Evolutionary conservation across 140 eudicot genomes (phyloP), one percentile per base, ranked within the genome.

Genomic region (Senecio squalidus): DNA sequence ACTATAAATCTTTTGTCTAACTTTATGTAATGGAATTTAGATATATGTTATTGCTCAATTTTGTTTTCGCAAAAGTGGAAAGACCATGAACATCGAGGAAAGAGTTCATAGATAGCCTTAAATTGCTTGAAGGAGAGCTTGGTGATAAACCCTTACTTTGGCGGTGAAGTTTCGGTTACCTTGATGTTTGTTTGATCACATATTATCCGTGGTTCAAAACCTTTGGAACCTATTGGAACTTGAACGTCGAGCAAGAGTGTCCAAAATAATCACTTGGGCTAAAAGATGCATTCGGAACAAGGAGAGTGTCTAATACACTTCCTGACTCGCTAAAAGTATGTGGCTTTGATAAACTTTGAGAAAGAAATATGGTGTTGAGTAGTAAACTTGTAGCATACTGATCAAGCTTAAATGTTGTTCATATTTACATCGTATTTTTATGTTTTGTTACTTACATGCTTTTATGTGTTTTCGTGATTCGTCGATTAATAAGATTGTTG

Each of bases 141-240:
- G 83, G 83, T 17, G 86, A 83, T 45, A 66, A 79, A 52, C 78
- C n/a, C 78, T 31, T 82, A 75, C 57, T 78, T 78, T 60, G 90
- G 80, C 43, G 90, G 85, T 21, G 75, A 82, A 1, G 28, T 8
- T 82, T 78, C 6, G 85, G 85, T 10, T 70, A 29, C 59, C 50
- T 75, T 10, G 90, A 82, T 29, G 33, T 82, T 13, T 71, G 71
- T 22, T 59, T 82, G 5, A 63, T 77, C 52, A 71, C 76, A n/a
- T 73, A 68, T 66, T 74, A 63, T 57, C 39, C 80, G 49, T 64
- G 85, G 80, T 82, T 82, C 68, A 57, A 78, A 36, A 57, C 77
- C 36, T 71, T 44, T 0, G 79, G 76, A 60, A 72, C 67, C 5
- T 67, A 34, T 26, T 79, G 78, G 10, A 55, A 64, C 26, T 41